Evolutionary conservation across 179 eudicot genomes (phyloP).

Genomic region (Heliamphora pulchella): DNA sequence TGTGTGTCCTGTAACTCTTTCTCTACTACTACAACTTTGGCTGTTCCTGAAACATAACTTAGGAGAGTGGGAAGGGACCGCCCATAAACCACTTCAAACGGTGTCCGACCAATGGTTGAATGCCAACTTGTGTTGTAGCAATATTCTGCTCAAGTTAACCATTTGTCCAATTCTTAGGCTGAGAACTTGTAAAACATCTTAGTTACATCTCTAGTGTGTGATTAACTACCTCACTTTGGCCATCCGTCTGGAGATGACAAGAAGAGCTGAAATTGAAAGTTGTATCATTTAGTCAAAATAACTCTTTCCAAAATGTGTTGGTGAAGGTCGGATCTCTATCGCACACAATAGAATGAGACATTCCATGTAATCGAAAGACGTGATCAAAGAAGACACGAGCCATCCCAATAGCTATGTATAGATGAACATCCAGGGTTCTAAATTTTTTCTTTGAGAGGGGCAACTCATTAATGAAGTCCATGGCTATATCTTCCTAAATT

Average conservation of each 20-base stretch:
- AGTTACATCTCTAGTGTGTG: conserved; percentile 5
- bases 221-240: conserved; percentile 14
- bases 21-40: background rate
- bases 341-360: background rate
- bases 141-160: conserved; percentile 13
- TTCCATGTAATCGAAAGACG: background rate
- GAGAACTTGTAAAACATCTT: background rate
- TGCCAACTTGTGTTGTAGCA: background rate
- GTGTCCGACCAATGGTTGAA: background rate
- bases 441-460: background rate
- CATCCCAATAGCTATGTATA: background rate
- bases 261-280: background rate
- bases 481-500: background rate
- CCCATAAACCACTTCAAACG: conserved; percentile 16
- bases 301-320: conserved; percentile 7
- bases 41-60: background rate
- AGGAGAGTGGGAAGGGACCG: background rate
- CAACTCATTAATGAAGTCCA: conserved; percentile 3
- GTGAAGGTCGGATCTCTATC: background rate
- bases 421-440: background rate
- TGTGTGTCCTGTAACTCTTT: background rate
- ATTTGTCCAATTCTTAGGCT: conserved; percentile 4
- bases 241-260: conserved; percentile 12
- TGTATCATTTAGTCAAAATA: background rate
- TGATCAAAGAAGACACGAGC: background rate